phyloP scores from a whole-genome alignment of 805 yeast species.

The Ogataea glucozyma region DNA sequence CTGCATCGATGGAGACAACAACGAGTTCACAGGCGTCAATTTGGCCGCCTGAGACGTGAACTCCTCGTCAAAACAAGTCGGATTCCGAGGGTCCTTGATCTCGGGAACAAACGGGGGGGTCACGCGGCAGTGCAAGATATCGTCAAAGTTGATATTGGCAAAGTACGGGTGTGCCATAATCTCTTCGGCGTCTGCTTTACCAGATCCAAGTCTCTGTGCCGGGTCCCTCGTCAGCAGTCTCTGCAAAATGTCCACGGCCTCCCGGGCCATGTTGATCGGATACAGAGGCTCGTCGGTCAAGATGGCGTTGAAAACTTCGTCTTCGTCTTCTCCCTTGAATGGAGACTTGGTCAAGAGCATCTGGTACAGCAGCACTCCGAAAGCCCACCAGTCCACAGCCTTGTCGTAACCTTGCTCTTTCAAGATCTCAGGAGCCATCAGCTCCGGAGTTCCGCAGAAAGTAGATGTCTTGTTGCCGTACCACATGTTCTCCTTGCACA shows the following conservation, averaged over 20 bases:
- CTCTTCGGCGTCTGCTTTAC: constrained; percentile 86
- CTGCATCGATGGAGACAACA: constrained; percentile 82
- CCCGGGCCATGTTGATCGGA: constrained; percentile 97
- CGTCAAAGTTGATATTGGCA: constrained; percentile 86
- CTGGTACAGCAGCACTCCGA: constrained; percentile 93
- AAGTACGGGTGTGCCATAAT: constrained; percentile 96
- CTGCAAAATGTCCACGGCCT: constrained; percentile 91
- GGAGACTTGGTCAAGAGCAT: constrained; percentile 97
- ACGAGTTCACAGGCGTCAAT: constrained; percentile 90
- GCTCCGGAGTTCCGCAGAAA: constrained; percentile 98
- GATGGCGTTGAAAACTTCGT: constrained; percentile 95
- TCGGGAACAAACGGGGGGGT: constrained; percentile 92
- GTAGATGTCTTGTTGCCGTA: constrained; percentile 81
- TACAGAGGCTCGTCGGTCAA: constrained; percentile 94
- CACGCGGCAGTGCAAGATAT: constrained; percentile 66
- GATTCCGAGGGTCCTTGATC: constrained; percentile 83
- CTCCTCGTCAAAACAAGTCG: constrained; percentile 89
- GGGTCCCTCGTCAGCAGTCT: constrained; percentile 91
- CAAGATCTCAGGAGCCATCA: constrained; percentile 98
- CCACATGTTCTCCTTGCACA: constrained; percentile 81
- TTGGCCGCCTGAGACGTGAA: constrained; percentile 94
- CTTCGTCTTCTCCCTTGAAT: constrained; percentile 84
- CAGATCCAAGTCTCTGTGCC: constrained; percentile 75
- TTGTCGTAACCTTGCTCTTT: constrained; percentile 90
- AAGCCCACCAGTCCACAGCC: constrained; percentile 99